Evolutionary conservation across 768 basidiomycete species (phyloP).

Genomic region (Mycena pura): DNA sequence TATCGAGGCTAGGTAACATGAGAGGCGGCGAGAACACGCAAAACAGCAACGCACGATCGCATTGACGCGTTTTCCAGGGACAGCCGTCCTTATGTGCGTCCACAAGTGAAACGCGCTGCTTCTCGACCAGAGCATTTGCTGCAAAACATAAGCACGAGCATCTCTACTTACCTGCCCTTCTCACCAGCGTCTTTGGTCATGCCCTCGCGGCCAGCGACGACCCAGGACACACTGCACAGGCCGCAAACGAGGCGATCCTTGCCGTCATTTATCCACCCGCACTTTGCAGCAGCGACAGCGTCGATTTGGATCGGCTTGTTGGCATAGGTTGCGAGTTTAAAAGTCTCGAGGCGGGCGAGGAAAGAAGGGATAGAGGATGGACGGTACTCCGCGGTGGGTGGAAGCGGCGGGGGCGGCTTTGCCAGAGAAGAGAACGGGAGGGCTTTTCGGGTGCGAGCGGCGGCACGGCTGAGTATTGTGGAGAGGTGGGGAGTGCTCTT

Average conservation of each 20-base stretch:
- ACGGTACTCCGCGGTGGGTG: constrained; percentile 66
- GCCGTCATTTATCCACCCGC: constrained; percentile 85
- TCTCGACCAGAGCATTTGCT: constrained; percentile 78
- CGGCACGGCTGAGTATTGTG: constrained; percentile 73
- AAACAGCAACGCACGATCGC: constrained; percentile 63
- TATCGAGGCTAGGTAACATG: constrained; percentile 57
- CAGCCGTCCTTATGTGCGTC: constrained; percentile 81
- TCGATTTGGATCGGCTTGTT: constrained; percentile 79
- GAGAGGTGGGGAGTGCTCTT: constrained; percentile 74
- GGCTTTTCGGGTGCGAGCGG: constrained; percentile 58
- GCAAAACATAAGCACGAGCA: constrained; percentile 23
- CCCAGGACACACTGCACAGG: constrained; percentile 76
- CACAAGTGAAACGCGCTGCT: constrained; percentile 69
- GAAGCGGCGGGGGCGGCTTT: constrained; percentile 38
- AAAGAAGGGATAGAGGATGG: constrained; percentile 82
- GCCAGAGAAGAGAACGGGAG: constrained; percentile 48
- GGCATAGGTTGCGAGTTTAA: constrained; percentile 79
- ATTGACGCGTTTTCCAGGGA: constrained; percentile 84
- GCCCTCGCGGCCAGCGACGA: constrained; percentile 71
- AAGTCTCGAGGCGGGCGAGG: constrained; percentile 75
- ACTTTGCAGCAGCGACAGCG: constrained; percentile 80
- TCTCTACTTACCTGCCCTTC: constrained; percentile 43
- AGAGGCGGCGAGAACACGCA: not conserved
- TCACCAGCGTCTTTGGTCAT: constrained; percentile 80
- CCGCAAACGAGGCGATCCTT: constrained; percentile 81